Conservation (phyloP, 441 rosid genomes). For the Gossypium gossypioides region DNA sequence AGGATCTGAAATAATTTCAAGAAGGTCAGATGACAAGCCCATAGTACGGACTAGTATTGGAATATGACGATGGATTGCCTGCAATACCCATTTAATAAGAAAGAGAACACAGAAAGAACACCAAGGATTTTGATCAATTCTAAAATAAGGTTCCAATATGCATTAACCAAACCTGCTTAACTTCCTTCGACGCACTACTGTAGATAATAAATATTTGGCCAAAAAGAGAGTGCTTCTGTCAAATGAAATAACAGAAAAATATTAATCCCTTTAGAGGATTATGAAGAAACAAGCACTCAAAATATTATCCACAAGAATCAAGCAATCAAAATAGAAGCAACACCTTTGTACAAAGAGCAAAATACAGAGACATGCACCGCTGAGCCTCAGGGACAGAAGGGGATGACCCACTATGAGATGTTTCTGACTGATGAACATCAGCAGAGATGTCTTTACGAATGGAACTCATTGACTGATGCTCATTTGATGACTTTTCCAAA, state of each 20-base stretch:
- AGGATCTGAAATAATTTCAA: slow-evolving; percentile 87
- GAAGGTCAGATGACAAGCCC: slow-evolving; percentile 84
- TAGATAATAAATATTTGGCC: slow-evolving; percentile 65
- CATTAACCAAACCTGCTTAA: slow-evolving; percentile 62
- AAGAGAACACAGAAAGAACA: slow-evolving; percentile 11
- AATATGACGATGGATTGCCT: slow-evolving; percentile 88
- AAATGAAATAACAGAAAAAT: slow-evolving; percentile 19
- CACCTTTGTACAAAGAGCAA: slow-evolving; percentile 99
- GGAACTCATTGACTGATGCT: slow-evolving; percentile 29
- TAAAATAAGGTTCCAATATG: slow-evolving; percentile 11
- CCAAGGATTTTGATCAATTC: slow-evolving; percentile 12
- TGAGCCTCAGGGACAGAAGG: slow-evolving; percentile 63
- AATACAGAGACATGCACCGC: slow-evolving; percentile 83
- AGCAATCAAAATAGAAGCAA: slow-evolving; percentile 17
- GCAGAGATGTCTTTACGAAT: slow-evolving; percentile 36
- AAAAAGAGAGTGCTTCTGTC: slow-evolving; percentile 91
- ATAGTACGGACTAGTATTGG: slow-evolving; percentile 93
- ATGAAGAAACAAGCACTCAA: slow-evolving; percentile 15
- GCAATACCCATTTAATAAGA: slow-evolving; percentile 28
- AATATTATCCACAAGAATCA: slow-evolving; percentile 9
- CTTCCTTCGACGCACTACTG: slow-evolving; percentile 51
- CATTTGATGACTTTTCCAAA: slow-evolving; percentile 43
- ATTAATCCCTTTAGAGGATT: slow-evolving; percentile 6
- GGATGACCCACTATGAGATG: slow-evolving; percentile 31
- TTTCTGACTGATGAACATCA: slow-evolving; percentile 36